phyloP scores from a whole-genome alignment of 169 alveolate species.

The Toxoplasma gondii region DNA sequence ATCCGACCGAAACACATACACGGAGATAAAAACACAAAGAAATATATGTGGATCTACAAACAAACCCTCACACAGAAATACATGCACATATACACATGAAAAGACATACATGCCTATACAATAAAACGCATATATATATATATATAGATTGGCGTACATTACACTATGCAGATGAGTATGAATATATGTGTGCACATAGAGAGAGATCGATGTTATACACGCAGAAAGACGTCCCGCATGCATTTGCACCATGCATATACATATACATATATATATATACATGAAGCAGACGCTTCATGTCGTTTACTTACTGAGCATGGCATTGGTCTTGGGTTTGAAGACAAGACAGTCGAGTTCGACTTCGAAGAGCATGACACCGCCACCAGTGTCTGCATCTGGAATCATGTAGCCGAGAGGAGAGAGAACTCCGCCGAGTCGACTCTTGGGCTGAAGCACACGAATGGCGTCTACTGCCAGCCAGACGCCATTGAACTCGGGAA shows the following conservation, averaged over 20 bases:
- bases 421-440: neutral
- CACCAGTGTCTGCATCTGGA: slow-evolving; percentile 11
- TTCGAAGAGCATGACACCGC: slow-evolving; percentile 29
- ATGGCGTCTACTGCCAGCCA: slow-evolving; percentile 12
- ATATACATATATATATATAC: neutral
- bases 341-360: slow-evolving; percentile 30
- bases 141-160: neutral
- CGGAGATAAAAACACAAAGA: no score
- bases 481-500: slow-evolving; percentile 31
- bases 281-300: neutral
- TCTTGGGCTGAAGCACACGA: neutral
- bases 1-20: no score
- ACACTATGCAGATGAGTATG: neutral
- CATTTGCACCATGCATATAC: neutral
- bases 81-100: neutral
- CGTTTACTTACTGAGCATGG: neutral
- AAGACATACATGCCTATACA: neutral
- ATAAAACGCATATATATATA: neutral
- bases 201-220: neutral
- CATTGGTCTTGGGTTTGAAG: slow-evolving; percentile 12
- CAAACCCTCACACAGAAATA: no score
- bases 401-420: slow-evolving; percentile 23
- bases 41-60: no score
- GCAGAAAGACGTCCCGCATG: no score
- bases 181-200: neutral